Conservation (phyloP, 768 basidiomycete genomes). For the Kwoniella bestiolae region DNA sequence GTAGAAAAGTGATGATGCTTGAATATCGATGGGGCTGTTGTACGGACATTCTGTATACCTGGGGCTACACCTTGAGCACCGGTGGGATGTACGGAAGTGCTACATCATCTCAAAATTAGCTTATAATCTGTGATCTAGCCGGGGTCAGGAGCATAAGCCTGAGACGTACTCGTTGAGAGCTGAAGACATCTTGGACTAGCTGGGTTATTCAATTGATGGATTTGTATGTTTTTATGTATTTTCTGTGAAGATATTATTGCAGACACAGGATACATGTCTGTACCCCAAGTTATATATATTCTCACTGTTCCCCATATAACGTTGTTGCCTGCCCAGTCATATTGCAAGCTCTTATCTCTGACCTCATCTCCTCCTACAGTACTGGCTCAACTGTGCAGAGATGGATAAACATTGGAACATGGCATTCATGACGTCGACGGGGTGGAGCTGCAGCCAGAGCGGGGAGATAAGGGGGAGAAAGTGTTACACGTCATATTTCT, state of each 20-base stretch:
- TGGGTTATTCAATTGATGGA: too few relatives aligned
- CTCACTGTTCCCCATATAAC: too few relatives aligned
- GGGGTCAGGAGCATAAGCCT: too few relatives aligned
- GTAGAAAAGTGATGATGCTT: background rate
- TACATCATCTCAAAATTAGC: background rate
- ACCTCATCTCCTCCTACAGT: background rate
- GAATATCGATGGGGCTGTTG: too few relatives aligned
- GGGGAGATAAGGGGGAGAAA: background rate
- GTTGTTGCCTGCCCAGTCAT: too few relatives aligned
- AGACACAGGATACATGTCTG: background rate
- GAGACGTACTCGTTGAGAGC: background rate
- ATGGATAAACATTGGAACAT: background rate
- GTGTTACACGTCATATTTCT: background rate
- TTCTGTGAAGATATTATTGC: background rate
- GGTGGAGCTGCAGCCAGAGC: background rate
- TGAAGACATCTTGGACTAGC: background rate
- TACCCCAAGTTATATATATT: background rate
- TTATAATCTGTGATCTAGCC: background rate
- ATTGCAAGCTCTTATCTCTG: background rate
- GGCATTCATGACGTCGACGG: background rate
- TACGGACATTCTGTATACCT: conserved; percentile 31
- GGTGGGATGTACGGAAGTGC: conserved; percentile 18
- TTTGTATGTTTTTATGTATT: too few relatives aligned
- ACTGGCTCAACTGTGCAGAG: too few relatives aligned
- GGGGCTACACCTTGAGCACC: conserved; percentile 26